A percentile compares a stretch with the other conserved stretches of the same genome.
Conservation (phyloP, 768 basidiomycete genomes). For the Mrakia hoshinonis region DNA sequence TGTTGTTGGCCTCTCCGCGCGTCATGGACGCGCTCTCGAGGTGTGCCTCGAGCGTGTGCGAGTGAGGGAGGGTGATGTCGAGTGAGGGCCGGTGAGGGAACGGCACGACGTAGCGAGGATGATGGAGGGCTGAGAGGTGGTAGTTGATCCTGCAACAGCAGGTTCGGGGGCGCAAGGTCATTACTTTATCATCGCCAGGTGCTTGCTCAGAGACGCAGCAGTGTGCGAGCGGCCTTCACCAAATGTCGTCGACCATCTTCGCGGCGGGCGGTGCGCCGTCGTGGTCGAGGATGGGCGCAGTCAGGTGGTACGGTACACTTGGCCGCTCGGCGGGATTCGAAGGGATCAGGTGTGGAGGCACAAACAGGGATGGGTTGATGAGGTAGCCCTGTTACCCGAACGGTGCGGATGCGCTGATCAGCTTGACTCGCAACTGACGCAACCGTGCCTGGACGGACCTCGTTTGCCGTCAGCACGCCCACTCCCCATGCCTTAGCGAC, state of each 20-base stretch:
- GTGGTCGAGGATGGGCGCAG: not conserved
- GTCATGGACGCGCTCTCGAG: not conserved
- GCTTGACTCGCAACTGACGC: not conserved
- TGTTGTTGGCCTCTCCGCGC: not conserved
- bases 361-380: not conserved
- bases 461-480: slow-evolving; percentile 28
- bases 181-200: not conserved
- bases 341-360: not conserved
- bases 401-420: not conserved
- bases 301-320: not conserved
- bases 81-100: not conserved
- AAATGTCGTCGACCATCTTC: not conserved
- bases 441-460: slow-evolving; percentile 18
- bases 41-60: not conserved
- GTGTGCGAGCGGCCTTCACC: not conserved
- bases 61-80: not conserved
- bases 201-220: not conserved
- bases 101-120: not conserved
- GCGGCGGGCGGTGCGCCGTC: not conserved
- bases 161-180: not conserved
- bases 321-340: not conserved
- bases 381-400: not conserved
- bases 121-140: not conserved
- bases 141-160: not conserved
- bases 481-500: slow-evolving; percentile 11